Conservation (phyloP, 1,284 basidiomycete species). For the Rhodotorula sp. region DNA sequence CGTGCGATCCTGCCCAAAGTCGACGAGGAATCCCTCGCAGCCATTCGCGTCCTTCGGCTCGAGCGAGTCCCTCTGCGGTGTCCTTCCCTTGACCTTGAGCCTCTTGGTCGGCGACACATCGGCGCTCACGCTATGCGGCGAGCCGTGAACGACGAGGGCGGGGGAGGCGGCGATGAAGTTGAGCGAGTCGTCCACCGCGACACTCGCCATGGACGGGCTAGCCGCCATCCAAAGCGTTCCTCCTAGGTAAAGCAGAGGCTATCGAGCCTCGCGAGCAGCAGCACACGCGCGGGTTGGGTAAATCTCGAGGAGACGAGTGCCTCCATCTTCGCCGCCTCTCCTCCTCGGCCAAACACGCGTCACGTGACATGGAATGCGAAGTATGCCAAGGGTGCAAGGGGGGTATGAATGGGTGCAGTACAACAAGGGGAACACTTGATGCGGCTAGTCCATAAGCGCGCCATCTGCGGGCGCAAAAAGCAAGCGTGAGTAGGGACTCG, state of each 20-base stretch:
- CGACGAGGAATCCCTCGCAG: background rate
- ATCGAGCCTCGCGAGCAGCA: background rate
- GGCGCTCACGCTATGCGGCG: background rate
- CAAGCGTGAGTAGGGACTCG: background rate
- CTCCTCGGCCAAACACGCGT: background rate
- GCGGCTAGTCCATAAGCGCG: slow-evolving; percentile 19
- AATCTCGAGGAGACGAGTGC: background rate
- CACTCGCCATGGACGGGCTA: background rate
- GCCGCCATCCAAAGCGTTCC: background rate
- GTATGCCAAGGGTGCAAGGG: background rate
- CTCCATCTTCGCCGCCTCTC: background rate
- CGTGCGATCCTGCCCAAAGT: background rate
- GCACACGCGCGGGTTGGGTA: background rate
- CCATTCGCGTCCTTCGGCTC: background rate
- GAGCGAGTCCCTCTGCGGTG: background rate
- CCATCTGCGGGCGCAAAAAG: slow-evolving; percentile 4
- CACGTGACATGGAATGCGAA: background rate
- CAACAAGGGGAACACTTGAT: background rate
- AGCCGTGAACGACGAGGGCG: background rate
- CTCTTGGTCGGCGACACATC: background rate
- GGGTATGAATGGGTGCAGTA: background rate
- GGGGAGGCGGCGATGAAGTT: background rate
- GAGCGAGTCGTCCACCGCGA: background rate
- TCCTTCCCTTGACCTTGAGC: background rate
- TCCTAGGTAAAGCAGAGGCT: background rate